Percentiles rank a stretch among this genome's conserved stretches.
Conservation (phyloP, 2,329 filamentous ascomycete species). For the Periconia sp. region DNA sequence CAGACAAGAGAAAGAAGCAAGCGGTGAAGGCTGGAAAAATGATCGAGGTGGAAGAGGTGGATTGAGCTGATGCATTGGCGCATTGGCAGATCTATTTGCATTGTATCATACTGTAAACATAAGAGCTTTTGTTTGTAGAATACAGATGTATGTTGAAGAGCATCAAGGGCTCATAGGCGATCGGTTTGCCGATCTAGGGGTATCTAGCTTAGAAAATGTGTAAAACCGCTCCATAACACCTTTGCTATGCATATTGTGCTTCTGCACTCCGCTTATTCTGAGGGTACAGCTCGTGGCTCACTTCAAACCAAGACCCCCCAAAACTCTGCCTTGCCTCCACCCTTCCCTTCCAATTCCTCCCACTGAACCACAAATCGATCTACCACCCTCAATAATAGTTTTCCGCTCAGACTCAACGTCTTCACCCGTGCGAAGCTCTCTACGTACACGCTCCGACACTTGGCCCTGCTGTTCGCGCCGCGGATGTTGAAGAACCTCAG, state of each 20-base stretch:
- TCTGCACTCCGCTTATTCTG: no score
- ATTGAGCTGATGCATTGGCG: constrained; percentile 19
- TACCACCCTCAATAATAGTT: constrained; percentile 72
- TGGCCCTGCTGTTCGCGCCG: constrained; percentile 50
- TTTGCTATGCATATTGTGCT: constrained; percentile 3
- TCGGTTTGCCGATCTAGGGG: constrained; percentile 1
- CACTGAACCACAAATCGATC: constrained; percentile 88
- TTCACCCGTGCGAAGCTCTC: constrained; percentile 91
- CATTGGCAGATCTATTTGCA: neutral
- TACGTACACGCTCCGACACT: constrained; percentile 80
- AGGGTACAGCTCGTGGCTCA: no score
- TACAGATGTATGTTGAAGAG: constrained; percentile 3
- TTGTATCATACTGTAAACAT: constrained; percentile 31
- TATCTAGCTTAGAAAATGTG: constrained; percentile 9
- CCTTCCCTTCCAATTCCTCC: constrained; percentile 60
- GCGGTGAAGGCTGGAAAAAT: constrained; percentile 3
- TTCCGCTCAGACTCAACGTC: constrained; percentile 83
- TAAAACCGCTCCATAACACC: constrained; percentile 3
- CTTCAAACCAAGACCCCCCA: constrained; percentile 48
- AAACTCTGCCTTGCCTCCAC: constrained; percentile 51
- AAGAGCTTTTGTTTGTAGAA: constrained; percentile 14
- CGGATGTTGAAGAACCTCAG: constrained; percentile 59
- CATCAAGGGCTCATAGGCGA: neutral
- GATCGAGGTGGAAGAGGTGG: constrained; percentile 2
- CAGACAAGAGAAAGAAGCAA: constrained; percentile 17